Base-by-base conservation (phyloP, 495 filamentous ascomycete species). In the Hypoxylon fuscum region DNA sequence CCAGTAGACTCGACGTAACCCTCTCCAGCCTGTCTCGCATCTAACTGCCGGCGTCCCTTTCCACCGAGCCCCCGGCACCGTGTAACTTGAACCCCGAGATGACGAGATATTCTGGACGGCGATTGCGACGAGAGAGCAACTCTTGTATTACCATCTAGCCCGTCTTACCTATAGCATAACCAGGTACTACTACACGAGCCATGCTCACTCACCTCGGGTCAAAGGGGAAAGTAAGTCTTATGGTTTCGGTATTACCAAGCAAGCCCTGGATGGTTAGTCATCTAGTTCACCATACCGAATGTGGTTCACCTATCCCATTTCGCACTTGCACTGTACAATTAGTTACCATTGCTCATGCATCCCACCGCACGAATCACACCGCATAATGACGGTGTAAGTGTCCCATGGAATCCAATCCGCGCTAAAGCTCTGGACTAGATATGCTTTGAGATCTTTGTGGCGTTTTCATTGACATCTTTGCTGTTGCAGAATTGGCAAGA, bases 51-150 rank as follows among this genome's bases (percentile, higher is more conserved):
- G 57, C n/a, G 29, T 43, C 14, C 23, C 10, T 40, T 48, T 21
- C 18, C 25, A 32, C 51, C 59, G 45, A 34, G 37, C 20, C 32
- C 38, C 27, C 59, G 50, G 43, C 45, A 40, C 20, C 52, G 57
- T 66, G 63, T 54, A 57, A 66, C 63, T 45, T 45, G 52, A 66
- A 62, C 52, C 53, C 63, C 57, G 63, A 62, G 62, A 51, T 65
- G 62, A 65, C 62, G 55, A 65, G 62, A 59, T 65, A 55, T 65
- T 45, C 55, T 32, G 47, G 15, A 32, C 27, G 27, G 11, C 14
- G 29, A 37, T 15, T 14, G 35, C n/a, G 32, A 38, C 34, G 12
- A 37, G n/a, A n/a, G n/a, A n/a, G n/a, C n/a, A n/a, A n/a, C n/a
- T n/a, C n/a, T n/a, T n/a, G n/a, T n/a, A n/a, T n/a, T n/a, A n/a